Evolutionary conservation across 768 basidiomycete species (phyloP).

Genomic region (Pleurotus platypus): DNA sequence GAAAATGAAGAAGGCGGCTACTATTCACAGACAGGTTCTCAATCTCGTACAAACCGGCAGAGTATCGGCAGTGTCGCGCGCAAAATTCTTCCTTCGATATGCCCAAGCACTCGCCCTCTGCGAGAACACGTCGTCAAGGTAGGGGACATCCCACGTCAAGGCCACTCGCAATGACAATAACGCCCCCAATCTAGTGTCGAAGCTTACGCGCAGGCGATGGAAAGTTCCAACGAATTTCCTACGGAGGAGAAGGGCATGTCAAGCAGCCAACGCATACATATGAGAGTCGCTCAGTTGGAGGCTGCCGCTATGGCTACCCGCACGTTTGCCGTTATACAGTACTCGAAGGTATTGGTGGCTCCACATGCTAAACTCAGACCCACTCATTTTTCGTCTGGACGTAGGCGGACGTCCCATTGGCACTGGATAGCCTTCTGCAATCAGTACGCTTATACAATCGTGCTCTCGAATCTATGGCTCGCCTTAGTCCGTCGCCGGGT

Average conservation of each 20-base stretch:
- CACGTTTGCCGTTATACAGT: conserved; percentile 67
- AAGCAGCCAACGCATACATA: conserved; percentile 53
- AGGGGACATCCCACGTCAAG: too few relatives aligned
- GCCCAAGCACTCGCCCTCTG: conserved; percentile 60
- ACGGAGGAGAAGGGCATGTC: conserved; percentile 44
- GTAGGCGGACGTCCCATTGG: conserved; percentile 59
- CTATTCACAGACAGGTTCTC: conserved; percentile 60
- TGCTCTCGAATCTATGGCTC: conserved; percentile 64
- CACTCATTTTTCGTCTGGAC: too few relatives aligned
- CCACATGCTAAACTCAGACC: too few relatives aligned
- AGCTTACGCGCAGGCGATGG: conserved; percentile 60
- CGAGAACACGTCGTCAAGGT: conserved; percentile 65
- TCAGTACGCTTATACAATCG: conserved; percentile 79
- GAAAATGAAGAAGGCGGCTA: conserved; percentile 60
- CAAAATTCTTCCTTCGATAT: conserved; percentile 59
- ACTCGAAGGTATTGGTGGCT: conserved; percentile 46
- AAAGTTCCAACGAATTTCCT: conserved; percentile 36
- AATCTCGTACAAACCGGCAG: conserved; percentile 38
- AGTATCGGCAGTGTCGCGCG: conserved; percentile 47
- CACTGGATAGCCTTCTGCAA: conserved; percentile 59
- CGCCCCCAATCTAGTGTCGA: conserved; percentile 29
- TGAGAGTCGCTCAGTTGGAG: conserved; percentile 58
- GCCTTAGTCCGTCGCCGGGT: conserved; percentile 41
- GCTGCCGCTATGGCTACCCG: conserved; percentile 69
- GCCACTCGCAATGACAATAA: too few relatives aligned